Evolutionary conservation across 2,329 filamentous ascomycete genomes (phyloP).

Genomic region (Orbilia ellipsospora): DNA sequence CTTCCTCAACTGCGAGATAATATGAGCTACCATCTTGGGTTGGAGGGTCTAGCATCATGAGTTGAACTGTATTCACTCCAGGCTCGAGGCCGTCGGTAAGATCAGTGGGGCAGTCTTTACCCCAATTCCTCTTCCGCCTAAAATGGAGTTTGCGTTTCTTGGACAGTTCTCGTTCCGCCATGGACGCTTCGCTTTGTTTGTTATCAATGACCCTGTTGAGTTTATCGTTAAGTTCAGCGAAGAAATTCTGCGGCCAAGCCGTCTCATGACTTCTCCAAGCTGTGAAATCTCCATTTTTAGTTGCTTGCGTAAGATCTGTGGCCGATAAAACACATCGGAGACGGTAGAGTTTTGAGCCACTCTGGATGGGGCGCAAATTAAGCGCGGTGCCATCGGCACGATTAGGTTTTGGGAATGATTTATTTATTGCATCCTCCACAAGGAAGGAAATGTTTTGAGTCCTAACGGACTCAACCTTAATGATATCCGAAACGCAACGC

Average conservation of each 20-base stretch:
- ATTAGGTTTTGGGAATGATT: conserved; percentile 22
- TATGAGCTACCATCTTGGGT: conserved; percentile 22
- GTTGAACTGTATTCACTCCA: conserved; percentile 72
- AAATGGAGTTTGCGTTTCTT: conserved; percentile 66
- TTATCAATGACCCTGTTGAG: conserved; percentile 13
- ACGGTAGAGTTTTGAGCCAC: conserved; percentile 66
- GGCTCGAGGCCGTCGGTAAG: conserved; percentile 71
- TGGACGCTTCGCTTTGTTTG: background rate
- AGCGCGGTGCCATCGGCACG: conserved; percentile 25
- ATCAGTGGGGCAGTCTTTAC: conserved; percentile 80
- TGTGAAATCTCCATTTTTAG: conserved; percentile 58
- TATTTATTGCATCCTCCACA: conserved; percentile 23
- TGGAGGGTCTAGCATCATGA: conserved; percentile 65
- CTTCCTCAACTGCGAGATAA: conserved; percentile 43
- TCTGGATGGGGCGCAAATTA: conserved; percentile 23
- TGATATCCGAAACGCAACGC: conserved; percentile 29
- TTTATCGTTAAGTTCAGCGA: conserved; percentile 75
- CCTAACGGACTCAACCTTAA: conserved; percentile 28
- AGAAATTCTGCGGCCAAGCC: conserved; percentile 73
- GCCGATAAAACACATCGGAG: conserved; percentile 71
- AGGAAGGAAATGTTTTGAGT: conserved; percentile 29
- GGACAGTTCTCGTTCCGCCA: conserved; percentile 74
- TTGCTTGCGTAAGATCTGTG: conserved; percentile 58
- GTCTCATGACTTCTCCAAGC: conserved; percentile 63
- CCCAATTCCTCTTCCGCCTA: conserved; percentile 76